phyloP scores from a whole-genome alignment of 352 stramenopile genomes.

The Phytophthora ramorum region DNA sequence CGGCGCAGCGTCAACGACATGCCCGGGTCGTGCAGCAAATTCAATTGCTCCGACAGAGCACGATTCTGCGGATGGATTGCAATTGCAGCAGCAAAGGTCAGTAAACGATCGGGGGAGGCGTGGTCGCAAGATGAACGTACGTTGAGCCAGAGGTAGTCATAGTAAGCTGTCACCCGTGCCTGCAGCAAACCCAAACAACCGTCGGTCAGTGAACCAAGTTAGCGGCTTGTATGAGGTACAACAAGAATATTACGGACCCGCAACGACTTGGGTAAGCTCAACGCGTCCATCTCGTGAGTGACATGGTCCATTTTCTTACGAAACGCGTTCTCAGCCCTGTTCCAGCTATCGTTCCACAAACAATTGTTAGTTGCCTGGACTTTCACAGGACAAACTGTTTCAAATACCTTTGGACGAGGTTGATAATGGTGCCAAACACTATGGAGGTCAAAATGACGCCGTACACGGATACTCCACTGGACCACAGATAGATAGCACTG shows the following conservation, averaged over 20 bases:
- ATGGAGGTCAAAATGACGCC: conserved; percentile 52
- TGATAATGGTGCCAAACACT: conserved; percentile 66
- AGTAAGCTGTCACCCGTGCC: conserved; percentile 64
- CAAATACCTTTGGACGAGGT: conserved; percentile 58
- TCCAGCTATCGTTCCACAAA: conserved; percentile 44
- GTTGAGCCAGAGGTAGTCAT: conserved; percentile 80
- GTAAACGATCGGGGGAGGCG: not conserved
- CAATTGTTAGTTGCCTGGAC: not conserved
- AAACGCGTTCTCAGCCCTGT: conserved; percentile 68
- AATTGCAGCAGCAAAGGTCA: conserved; percentile 6
- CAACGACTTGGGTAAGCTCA: conserved; percentile 58
- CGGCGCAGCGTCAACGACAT: conserved; percentile 65
- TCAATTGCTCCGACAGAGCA: conserved; percentile 64
- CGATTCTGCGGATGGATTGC: conserved; percentile 40
- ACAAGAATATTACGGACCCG: conserved; percentile 34
- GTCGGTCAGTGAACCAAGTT: not conserved
- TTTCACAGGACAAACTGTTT: not conserved
- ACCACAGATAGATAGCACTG: conserved; percentile 50
- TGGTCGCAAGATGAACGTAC: conserved; percentile 23
- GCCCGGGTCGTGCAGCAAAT: conserved; percentile 63
- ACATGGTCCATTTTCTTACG: conserved; percentile 81
- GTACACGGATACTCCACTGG: conserved; percentile 49
- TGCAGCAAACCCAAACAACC: conserved; percentile 11
- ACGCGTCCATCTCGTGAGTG: conserved; percentile 68
- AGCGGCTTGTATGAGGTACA: not conserved